Evolutionary conservation across 768 basidiomycete species (phyloP).

Genomic region (Russula griseocarnosa): DNA sequence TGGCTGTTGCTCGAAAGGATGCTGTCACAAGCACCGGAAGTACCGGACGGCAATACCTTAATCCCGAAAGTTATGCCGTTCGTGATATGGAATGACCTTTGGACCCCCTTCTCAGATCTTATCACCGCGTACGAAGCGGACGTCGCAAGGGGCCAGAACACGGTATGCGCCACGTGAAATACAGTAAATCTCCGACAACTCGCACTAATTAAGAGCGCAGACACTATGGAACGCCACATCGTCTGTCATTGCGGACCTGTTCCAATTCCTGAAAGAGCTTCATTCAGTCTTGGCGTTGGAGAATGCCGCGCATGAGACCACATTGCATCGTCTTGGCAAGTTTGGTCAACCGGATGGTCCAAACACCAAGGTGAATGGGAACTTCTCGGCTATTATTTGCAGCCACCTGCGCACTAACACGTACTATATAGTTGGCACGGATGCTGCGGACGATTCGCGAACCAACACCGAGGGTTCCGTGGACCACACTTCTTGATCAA

Average conservation of each 20-base stretch:
- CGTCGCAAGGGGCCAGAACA: conserved; percentile 37
- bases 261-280: conserved; percentile 57
- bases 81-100: conserved; percentile 70
- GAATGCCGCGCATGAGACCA: conserved; percentile 46
- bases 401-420: conserved; percentile 12
- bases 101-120: conserved; percentile 63
- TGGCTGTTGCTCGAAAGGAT: conserved; percentile 61
- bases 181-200: conserved; percentile 1
- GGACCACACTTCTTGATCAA: conserved; percentile 52
- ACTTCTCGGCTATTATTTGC: background rate
- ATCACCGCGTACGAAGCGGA: conserved; percentile 49
- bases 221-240: conserved; percentile 51
- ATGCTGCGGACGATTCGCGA: conserved; percentile 51
- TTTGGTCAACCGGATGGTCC: conserved; percentile 44
- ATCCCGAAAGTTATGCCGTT: conserved; percentile 33
- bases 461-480: conserved; percentile 43
- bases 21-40: conserved; percentile 14
- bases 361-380: conserved; percentile 14
- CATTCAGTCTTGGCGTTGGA: conserved; percentile 53
- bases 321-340: conserved; percentile 48
- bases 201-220: conserved; percentile 34
- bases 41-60: conserved; percentile 14
- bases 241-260: conserved; percentile 61
- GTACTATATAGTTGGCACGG: conserved; percentile 48
- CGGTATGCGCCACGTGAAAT: conserved; percentile 28